Conservation (phyloP, 805 yeast species). For the Cyberlindnera veronae region DNA sequence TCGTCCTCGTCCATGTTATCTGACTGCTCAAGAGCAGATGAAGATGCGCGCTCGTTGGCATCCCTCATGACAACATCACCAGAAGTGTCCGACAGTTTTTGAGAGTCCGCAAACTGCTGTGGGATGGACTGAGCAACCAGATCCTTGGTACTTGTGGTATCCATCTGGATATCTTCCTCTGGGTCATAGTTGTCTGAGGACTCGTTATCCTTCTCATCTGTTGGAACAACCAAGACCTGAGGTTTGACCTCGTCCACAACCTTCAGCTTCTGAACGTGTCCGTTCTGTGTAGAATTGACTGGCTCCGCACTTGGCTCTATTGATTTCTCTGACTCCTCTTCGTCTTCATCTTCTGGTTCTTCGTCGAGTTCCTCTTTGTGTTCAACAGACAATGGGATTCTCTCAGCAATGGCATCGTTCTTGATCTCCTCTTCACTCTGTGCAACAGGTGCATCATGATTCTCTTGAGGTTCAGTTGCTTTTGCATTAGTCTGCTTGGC, state of each 20-base stretch:
- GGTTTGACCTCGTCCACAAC: constrained; percentile 1
- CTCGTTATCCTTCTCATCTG: constrained; percentile 3
- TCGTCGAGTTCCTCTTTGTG: constrained; percentile 21
- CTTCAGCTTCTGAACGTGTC: constrained; percentile 1
- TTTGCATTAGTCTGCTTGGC: neutral
- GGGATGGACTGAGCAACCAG: neutral
- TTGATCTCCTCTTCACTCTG: neutral
- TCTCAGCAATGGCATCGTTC: constrained; percentile 12
- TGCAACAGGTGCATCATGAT: neutral
- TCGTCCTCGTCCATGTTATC: no score
- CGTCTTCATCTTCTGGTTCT: neutral
- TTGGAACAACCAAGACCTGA: constrained; percentile 1
- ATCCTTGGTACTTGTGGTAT: neutral
- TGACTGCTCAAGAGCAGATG: no score
- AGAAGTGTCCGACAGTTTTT: neutral
- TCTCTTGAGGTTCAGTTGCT: neutral
- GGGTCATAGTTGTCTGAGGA: constrained; percentile 22
- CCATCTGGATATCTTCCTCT: constrained; percentile 5
- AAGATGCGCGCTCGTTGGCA: constrained; percentile 1
- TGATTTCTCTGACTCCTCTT: constrained; percentile 5
- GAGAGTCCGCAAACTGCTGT: neutral
- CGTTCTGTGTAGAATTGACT: neutral
- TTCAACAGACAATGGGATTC: constrained; percentile 19
- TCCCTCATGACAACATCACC: constrained; percentile 11
- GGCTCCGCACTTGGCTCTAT: constrained; percentile 13